A percentile compares a stretch with the other conserved stretches of the same genome.
Conservation (phyloP, 495 filamentous ascomycete species). For the Penicillium waksmanii region DNA sequence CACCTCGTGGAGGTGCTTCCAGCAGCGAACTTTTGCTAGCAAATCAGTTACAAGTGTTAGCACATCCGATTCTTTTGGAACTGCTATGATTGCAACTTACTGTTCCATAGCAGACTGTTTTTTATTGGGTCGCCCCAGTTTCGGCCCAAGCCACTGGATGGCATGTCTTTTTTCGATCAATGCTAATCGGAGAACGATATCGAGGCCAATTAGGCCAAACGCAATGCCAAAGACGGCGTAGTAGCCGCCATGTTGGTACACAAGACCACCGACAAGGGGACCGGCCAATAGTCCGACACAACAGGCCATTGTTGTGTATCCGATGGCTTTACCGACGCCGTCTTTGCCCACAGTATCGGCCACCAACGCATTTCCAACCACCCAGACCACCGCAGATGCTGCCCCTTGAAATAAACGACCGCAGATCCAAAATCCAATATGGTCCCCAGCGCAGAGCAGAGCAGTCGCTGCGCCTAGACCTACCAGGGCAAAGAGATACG, state of each 20-base stretch:
- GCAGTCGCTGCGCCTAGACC: neutral
- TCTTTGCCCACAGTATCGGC: neutral
- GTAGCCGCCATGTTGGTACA: neutral
- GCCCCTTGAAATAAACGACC: constrained; percentile 1
- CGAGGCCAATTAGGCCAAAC: neutral
- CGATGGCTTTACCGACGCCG: neutral
- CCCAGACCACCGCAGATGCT: neutral
- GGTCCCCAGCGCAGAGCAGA: neutral
- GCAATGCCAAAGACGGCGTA: neutral
- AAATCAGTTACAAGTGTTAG: too few relatives aligned
- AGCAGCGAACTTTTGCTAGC: too few relatives aligned
- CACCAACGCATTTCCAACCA: neutral
- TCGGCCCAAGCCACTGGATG: too few relatives aligned
- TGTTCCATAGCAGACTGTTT: too few relatives aligned
- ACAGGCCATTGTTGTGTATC: neutral
- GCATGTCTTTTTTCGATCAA: neutral
- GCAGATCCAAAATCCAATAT: neutral
- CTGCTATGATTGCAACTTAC: too few relatives aligned
- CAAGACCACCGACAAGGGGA: neutral
- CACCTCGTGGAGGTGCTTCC: too few relatives aligned
- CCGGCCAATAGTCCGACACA: neutral
- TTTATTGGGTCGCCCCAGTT: too few relatives aligned
- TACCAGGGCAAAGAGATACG: neutral
- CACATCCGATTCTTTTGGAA: too few relatives aligned
- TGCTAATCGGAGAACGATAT: neutral